Percentiles rank a stretch among this genome's conserved stretches.
phyloP scores from a whole-genome alignment of 2,329 filamentous ascomycete species.

The Podosphaera fusca region DNA sequence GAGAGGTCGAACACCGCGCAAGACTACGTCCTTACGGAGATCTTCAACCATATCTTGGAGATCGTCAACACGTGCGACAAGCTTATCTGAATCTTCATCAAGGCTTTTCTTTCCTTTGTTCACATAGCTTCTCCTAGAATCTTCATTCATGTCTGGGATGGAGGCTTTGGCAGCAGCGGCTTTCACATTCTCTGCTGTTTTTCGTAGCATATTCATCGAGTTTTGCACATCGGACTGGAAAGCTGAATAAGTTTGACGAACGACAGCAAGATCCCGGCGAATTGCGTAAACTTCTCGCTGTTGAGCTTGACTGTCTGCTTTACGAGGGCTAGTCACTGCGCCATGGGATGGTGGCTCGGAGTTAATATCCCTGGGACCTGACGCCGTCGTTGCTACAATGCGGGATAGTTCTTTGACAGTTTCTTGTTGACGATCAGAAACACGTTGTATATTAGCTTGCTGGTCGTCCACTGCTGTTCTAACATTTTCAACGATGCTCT shows the following conservation, averaged over 20 bases:
- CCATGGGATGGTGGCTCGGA: conserved; percentile 7
- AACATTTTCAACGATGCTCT: conserved; percentile 64
- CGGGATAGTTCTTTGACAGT: conserved; percentile 65
- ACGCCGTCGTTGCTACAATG: conserved; percentile 11
- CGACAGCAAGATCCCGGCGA: conserved; percentile 67
- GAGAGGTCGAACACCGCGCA: conserved; percentile 71
- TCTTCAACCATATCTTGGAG: conserved; percentile 95
- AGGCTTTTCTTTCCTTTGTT: conserved; percentile 70
- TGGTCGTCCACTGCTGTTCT: conserved; percentile 69
- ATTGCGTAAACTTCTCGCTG: conserved; percentile 59
- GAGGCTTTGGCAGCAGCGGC: conserved; percentile 45
- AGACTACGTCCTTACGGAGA: conserved; percentile 86
- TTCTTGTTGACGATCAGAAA: conserved; percentile 79
- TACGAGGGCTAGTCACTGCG: conserved; percentile 12
- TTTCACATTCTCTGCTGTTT: conserved; percentile 66
- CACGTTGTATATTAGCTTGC: conserved; percentile 54
- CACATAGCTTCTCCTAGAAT: conserved; percentile 68
- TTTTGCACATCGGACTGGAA: conserved; percentile 75
- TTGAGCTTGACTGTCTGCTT: conserved; percentile 27
- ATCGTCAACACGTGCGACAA: conserved; percentile 84
- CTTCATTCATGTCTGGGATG: conserved; percentile 49
- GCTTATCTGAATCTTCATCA: conserved; percentile 65
- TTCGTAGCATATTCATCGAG: conserved; percentile 65
- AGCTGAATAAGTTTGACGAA: conserved; percentile 79
- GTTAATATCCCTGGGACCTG: conserved; percentile 6